Evolutionary conservation across 1,139 yeast species (phyloP).

Genomic region (Arxiozyma heterogenica): DNA sequence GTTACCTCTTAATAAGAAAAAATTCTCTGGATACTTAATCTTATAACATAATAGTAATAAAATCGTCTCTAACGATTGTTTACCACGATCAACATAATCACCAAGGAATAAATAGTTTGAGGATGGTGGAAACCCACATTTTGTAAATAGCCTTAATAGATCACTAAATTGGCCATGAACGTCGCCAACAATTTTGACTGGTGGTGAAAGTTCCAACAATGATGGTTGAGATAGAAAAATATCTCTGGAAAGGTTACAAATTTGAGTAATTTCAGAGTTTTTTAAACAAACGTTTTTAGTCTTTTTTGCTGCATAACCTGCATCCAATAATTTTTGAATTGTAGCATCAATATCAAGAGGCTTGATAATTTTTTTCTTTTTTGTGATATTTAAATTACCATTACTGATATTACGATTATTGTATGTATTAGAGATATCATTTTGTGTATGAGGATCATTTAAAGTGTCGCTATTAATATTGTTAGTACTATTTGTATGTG

Average conservation of each 20-base stretch:
- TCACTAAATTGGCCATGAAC: constrained; percentile 97
- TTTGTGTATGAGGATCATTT: not conserved
- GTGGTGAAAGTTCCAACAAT: constrained; percentile 79
- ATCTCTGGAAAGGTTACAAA: constrained; percentile 82
- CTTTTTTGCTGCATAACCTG: constrained; percentile 90
- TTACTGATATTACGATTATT: constrained; percentile 3
- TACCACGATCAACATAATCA: constrained; percentile 95
- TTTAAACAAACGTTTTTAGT: constrained; percentile 84
- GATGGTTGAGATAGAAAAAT: constrained; percentile 85
- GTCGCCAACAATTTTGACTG: constrained; percentile 95
- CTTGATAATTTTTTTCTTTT: constrained; percentile 28
- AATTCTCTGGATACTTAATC: constrained; percentile 93
- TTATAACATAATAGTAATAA: constrained; percentile 78
- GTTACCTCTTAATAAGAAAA: constrained; percentile 83
- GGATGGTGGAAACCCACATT: constrained; percentile 97
- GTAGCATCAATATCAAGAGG: constrained; percentile 75
- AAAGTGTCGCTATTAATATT: not conserved
- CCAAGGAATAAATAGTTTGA: constrained; percentile 87
- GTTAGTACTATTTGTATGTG: not conserved
- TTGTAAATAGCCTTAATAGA: constrained; percentile 78
- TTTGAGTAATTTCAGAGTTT: constrained; percentile 73
- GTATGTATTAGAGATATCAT: constrained; percentile 8
- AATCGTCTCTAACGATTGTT: constrained; percentile 87
- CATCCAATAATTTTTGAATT: constrained; percentile 82
- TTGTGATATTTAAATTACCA: not conserved